Base-by-base conservation (phyloP, 176 grass and related monocot genomes). In the Lolium multiflorum region DNA sequence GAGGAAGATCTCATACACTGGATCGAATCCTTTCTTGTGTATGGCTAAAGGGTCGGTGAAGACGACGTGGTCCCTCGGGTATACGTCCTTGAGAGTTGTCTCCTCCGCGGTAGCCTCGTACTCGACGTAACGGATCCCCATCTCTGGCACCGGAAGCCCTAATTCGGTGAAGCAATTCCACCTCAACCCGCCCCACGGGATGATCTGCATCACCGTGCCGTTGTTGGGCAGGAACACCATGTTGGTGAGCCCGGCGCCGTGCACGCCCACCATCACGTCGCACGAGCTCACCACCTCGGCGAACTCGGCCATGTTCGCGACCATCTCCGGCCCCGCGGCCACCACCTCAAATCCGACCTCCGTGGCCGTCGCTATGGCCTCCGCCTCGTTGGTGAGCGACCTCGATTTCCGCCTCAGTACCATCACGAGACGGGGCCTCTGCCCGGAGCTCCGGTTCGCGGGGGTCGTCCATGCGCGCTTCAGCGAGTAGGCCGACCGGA, bases 191-290 rank as follows among this genome's bases (percentile, higher is more conserved):
- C 94, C 92, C 55, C 92, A 92, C 6, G 92, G 94, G 35, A 97
- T 63, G 77, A 97, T 92, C 81, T 97, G 94, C 66, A 97, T 71
- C 0, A 52, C 72, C 22, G 72, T 88, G 85, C 91, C 11, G 20
- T 4, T 70, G 82, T 56, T 6, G 48, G 97, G 89, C 57, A 99
- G 79, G 82, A 99, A 99, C 92, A 99, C 52, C 74, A 91, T 82
- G 82, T 99, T 96, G 4, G 97, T 94, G 21, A 99, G 92, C 9
- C 94, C 97, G 0, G 97, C 92, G 0, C 97, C 97, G 70, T 99
- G 97, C 74, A 99, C 94, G 1, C 97, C 97, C 15, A 99, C 11
- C 72, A 99, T 4, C 5, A 89, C 94, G 78, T 99, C 94, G 74
- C 87, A 89, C 7, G 95, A 92, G 71, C 93, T 98, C 46, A 98